Percentiles rank a stretch among this genome's conserved stretches.
These are phyloP conservation scores for Phytophthora citrophthora DNA, from an alignment of 352 stramenopile species.

Conservation along the genomic window DNA sequence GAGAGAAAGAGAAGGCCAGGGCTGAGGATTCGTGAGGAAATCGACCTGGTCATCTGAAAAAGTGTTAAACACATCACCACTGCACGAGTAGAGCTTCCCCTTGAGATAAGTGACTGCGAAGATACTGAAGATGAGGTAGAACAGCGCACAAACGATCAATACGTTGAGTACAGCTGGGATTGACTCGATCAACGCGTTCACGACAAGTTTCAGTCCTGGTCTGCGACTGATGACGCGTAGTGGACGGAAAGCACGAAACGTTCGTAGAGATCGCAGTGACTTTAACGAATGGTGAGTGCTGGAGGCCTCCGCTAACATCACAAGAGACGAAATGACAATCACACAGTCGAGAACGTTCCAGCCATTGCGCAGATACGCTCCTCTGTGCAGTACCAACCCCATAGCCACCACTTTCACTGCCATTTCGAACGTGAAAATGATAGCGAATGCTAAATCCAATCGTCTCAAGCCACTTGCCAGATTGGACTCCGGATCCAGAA, in stretches of 20 bases:
- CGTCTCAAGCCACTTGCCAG: conserved; percentile 46
- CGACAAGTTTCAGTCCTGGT: conserved; percentile 88
- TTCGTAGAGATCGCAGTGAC: conserved; percentile 81
- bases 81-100: conserved; percentile 84
- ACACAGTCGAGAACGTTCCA: conserved; percentile 92
- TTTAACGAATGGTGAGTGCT: conserved; percentile 48
- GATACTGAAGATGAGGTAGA: conserved; percentile 96
- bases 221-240: conserved; percentile 90
- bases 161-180: conserved; percentile 91
- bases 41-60: conserved; percentile 45
- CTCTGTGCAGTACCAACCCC: conserved; percentile 70
- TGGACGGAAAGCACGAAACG: conserved; percentile 86
- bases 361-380: conserved; percentile 80
- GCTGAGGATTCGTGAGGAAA: conserved; percentile 52
- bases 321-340: conserved; percentile 84
- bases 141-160: conserved; percentile 88
- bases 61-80: conserved; percentile 57
- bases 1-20: conserved; percentile 46
- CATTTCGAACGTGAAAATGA: conserved; percentile 89
- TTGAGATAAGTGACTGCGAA: conserved; percentile 95
- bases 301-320: conserved; percentile 61
- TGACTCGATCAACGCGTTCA: conserved; percentile 89
- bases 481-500: conserved; percentile 54
- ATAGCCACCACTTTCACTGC: conserved; percentile 86
- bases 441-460: conserved; percentile 75